Percentiles rank a stretch among this genome's conserved stretches.
Conservation (phyloP, 2,329 filamentous ascomycete species). For the Neofusicoccum umdonicola region DNA sequence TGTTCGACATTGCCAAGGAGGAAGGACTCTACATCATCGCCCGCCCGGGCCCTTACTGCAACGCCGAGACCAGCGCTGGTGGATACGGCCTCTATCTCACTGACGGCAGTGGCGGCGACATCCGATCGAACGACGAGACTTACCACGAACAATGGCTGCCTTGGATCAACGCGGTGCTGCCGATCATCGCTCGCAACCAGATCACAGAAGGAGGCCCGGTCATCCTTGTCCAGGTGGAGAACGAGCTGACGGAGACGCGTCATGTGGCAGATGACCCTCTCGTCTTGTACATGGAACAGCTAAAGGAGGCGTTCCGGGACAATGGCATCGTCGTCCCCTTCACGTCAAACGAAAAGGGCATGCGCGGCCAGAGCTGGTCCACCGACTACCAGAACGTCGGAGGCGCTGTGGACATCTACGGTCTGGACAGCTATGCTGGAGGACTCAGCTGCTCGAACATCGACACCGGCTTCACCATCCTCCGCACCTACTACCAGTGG, state of each 20-base stretch:
- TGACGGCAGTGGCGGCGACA: constrained; percentile 56
- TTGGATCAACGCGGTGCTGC: constrained; percentile 52
- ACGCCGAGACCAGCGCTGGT: constrained; percentile 62
- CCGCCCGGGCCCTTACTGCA: constrained; percentile 61
- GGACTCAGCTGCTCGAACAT: constrained; percentile 55
- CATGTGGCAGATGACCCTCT: constrained; percentile 46
- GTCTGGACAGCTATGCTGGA: constrained; percentile 57
- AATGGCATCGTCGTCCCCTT: constrained; percentile 60
- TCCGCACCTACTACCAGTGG: constrained; percentile 48
- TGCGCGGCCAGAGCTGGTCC: constrained; percentile 59
- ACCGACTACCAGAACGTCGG: constrained; percentile 56
- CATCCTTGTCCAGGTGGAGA: constrained; percentile 58
- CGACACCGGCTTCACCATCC: constrained; percentile 55
- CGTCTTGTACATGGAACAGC: constrained; percentile 57
- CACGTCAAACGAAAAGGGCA: constrained; percentile 60
- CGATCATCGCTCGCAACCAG: constrained; percentile 52
- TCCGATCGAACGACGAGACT: constrained; percentile 53
- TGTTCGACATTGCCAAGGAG: constrained; percentile 54
- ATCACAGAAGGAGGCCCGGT: constrained; percentile 56
- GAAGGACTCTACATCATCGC: constrained; percentile 56
- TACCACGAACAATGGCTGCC: constrained; percentile 56
- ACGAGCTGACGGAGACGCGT: constrained; percentile 46
- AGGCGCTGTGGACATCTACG: constrained; percentile 56
- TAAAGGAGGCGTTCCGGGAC: constrained; percentile 54
- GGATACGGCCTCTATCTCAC: constrained; percentile 63